A percentile compares a stretch with the other conserved stretches of the same genome.
Conservation (phyloP, 2,329 filamentous ascomycete genomes). For the Tolypocladium tropicale region DNA sequence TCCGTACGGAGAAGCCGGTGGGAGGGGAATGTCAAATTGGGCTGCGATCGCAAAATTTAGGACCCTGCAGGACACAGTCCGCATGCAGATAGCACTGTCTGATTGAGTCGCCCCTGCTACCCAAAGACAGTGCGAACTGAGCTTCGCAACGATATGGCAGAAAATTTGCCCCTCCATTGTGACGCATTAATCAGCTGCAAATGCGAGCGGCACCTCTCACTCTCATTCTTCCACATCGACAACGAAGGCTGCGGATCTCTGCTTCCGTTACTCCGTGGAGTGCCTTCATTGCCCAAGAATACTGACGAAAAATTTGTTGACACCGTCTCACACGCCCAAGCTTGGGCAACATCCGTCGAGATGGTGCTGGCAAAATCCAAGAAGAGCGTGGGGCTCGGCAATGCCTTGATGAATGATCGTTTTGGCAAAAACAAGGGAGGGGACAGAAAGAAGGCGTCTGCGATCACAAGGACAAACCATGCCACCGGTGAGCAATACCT, state of each 20-base stretch:
- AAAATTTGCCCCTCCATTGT: constrained; percentile 41
- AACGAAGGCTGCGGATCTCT: neutral
- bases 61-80: constrained; percentile 14
- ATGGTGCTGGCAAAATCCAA: constrained; percentile 79
- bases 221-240: constrained; percentile 5
- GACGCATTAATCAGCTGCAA: constrained; percentile 26
- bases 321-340: neutral
- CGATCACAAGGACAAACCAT: constrained; percentile 60
- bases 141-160: neutral
- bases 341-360: constrained; percentile 15
- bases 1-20: neutral
- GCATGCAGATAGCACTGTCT: constrained; percentile 18
- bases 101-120: accelerated
- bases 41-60: constrained; percentile 16
- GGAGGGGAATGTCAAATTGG: constrained; percentile 12
- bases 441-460: constrained; percentile 61
- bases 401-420: constrained; percentile 96
- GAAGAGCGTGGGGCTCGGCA: constrained; percentile 88
- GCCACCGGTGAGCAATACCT: constrained; percentile 82
- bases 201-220: constrained; percentile 1
- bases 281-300: neutral
- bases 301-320: neutral
- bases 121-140: neutral
- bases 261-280: neutral
- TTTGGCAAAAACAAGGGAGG: constrained; percentile 87